phyloP scores from a whole-genome alignment of 148 eudicot species.

The Cornus controversa region DNA sequence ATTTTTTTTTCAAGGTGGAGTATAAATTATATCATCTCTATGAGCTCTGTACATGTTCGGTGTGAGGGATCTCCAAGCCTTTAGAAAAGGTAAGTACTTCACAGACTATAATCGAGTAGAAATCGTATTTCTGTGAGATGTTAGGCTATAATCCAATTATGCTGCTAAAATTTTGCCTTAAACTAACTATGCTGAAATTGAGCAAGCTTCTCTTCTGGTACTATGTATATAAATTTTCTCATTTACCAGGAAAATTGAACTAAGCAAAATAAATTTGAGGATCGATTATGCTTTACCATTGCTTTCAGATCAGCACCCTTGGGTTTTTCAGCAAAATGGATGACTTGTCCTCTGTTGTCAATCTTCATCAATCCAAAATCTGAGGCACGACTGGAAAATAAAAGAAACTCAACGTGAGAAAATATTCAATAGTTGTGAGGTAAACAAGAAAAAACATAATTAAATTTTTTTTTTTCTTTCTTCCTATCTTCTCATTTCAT shows the following conservation, averaged over 20 bases:
- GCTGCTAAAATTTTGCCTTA: no score
- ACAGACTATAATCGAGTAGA: no score
- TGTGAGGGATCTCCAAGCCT: no score
- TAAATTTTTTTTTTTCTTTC: not conserved
- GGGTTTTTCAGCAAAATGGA: constrained; percentile 70
- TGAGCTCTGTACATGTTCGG: no score
- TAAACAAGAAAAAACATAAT: not conserved
- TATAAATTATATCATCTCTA: no score
- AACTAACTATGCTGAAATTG: not conserved
- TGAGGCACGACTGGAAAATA: constrained; percentile 63
- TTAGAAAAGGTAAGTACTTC: no score
- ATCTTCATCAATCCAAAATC: constrained; percentile 73
- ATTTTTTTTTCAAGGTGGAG: no score
- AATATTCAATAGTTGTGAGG: not conserved
- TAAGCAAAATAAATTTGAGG: not conserved
- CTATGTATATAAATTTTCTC: not conserved
- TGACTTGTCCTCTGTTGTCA: constrained; percentile 62
- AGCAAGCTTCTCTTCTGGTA: not conserved
- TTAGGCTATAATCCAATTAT: no score
- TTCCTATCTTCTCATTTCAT: no score
- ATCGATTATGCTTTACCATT: constrained; percentile 45
- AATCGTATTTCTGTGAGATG: no score
- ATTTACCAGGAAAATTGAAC: not conserved
- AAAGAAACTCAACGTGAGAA: constrained; percentile 3
- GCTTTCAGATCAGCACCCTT: constrained; percentile 56